A percentile compares a stretch with the other conserved stretches of the same genome.
Conservation (phyloP, 2,329 filamentous ascomycete species). For the Bimuria novae-zelandiae region DNA sequence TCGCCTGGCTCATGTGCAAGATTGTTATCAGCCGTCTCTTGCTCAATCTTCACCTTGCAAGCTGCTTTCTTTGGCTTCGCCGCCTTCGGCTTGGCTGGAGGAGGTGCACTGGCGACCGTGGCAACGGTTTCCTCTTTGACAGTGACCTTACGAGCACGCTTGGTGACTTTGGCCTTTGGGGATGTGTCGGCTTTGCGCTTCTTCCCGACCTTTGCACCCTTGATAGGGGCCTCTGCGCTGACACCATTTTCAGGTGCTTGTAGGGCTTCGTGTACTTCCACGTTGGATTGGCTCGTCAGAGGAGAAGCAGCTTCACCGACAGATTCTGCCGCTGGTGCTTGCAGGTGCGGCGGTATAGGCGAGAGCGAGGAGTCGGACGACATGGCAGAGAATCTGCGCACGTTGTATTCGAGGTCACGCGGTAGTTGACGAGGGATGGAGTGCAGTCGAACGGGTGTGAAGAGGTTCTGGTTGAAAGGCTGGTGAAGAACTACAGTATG, state of each 20-base stretch:
- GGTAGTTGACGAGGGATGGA: background rate
- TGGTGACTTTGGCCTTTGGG: slow-evolving; percentile 12
- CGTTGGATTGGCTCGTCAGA: background rate
- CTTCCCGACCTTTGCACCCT: no score
- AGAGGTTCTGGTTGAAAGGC: no score
- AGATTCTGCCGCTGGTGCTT: background rate
- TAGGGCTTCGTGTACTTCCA: no score
- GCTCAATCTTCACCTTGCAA: slow-evolving; percentile 24
- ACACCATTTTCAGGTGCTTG: no score
- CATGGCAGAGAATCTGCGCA: slow-evolving; percentile 16
- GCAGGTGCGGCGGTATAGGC: slow-evolving; percentile 21
- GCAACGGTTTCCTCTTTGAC: slow-evolving; percentile 14
- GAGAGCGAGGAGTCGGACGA: slow-evolving; percentile 33
- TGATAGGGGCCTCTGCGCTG: no score
- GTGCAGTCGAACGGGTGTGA: background rate
- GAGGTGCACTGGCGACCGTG: background rate
- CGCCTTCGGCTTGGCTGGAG: slow-evolving; percentile 1
- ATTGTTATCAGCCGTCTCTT: slow-evolving; percentile 17
- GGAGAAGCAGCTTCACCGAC: slow-evolving; percentile 8
- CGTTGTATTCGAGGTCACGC: slow-evolving; percentile 16
- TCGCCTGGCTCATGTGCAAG: slow-evolving; percentile 15
- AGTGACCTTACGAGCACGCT: slow-evolving; percentile 23
- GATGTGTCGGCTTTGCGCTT: slow-evolving; percentile 37
- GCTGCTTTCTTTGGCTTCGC: slow-evolving; percentile 18
- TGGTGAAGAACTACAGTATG: no score